Base-by-base conservation (phyloP, 768 basidiomycete species). In the Pulveroboletus sp. region DNA sequence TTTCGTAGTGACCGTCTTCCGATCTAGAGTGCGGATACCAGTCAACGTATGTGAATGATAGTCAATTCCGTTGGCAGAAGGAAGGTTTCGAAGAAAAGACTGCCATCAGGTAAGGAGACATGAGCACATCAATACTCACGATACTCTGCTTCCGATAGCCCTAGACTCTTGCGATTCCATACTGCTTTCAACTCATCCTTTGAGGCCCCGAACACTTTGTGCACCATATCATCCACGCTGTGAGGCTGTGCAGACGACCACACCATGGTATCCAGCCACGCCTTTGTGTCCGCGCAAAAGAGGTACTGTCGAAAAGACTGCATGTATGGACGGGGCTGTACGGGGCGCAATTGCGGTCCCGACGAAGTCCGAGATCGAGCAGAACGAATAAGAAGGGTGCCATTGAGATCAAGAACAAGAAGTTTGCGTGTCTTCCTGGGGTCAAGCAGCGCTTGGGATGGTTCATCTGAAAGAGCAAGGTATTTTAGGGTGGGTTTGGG, bases 211-310 rank as follows among this genome's bases (percentile, higher is more conserved):
- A 91, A 90, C 29, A 76, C 75, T 31, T 71, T 72, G 19, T 77
- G 63, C 0, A 87, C 84, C 90, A 93, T 92, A 56, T 84, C 82
- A 0, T 69, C 65, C 9, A 90, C 90, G 60, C 80, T 89, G 42
- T 84, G 83, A 2, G 89, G 87, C 60, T 90, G 87, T 5, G 90
- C 90, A 3, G 85, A 88, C 60, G 85, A 88, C 90, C 90, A 94
- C 5, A 94, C 78, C 86, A 92, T 92, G 5, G 85, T 82, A 49
- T 90, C 87, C 17, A 91, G 74, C 85, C 87, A 90, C 13, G 59
- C 57, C 29, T 67, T 71, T n/a, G 83, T 88, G 16, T 71, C 55
- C 0, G 75, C 68, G 41, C 82, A 79, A 55, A 89, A 82, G 2
- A 90, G 66, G 59, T 86, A 91, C 3, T 74, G 63, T 5, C 74